A percentile compares a stretch with the other conserved stretches of the same genome.
Conservation (phyloP, 164 flowering plant genomes). For the Macadamia tetraphylla region DNA sequence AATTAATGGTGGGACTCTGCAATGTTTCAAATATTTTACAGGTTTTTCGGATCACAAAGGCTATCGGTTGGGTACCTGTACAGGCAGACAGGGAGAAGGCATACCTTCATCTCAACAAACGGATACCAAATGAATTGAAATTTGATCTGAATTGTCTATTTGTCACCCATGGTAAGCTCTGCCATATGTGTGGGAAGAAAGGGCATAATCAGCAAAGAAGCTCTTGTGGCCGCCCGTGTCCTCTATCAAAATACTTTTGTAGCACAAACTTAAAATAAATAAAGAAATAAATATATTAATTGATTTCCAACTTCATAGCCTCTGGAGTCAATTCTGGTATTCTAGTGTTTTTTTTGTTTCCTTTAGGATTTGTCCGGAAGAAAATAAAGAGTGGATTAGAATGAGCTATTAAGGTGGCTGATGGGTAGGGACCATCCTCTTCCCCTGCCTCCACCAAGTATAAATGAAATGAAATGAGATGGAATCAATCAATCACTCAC, state of each 20-base stretch:
- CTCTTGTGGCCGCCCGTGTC: slow-evolving; percentile 36
- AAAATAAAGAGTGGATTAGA: slow-evolving; percentile 11
- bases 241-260: slow-evolving; percentile 36
- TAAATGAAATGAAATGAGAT: slow-evolving; percentile 15
- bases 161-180: slow-evolving; percentile 79
- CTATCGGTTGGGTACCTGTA: slow-evolving; percentile 79
- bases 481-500: slow-evolving; percentile 31
- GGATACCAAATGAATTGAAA: slow-evolving; percentile 70
- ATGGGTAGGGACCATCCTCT: slow-evolving; percentile 23
- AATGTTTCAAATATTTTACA: slow-evolving; percentile 17
- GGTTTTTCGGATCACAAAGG: slow-evolving; percentile 82
- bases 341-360: not conserved
- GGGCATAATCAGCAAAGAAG: slow-evolving; percentile 17
- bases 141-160: slow-evolving; percentile 89
- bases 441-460: slow-evolving; percentile 3
- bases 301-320: not conserved
- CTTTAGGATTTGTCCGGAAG: not conserved
- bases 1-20: not conserved
- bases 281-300: not conserved
- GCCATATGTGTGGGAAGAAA: slow-evolving; percentile 46
- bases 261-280: slow-evolving; percentile 7
- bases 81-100: slow-evolving; percentile 66
- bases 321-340: not conserved
- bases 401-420: slow-evolving; percentile 13
- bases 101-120: slow-evolving; percentile 69